These are phyloP conservation scores for Zygosaccharomyces siamensis DNA, from an alignment of 805 yeast genomes.

Conservation along the genomic window DNA sequence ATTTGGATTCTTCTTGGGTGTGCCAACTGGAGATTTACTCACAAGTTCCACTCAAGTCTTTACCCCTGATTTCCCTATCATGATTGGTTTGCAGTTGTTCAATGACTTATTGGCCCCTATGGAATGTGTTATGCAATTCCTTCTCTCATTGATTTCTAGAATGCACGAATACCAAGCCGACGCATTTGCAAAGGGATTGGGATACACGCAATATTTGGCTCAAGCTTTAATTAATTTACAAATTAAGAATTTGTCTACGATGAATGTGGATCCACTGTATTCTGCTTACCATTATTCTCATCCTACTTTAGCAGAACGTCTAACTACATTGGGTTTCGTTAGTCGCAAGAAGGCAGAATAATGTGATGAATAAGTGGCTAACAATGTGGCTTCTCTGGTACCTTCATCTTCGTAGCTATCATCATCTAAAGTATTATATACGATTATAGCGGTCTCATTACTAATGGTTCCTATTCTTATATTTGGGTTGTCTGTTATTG, in stretches of 20 bases:
- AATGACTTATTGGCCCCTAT: slow-evolving; percentile 74
- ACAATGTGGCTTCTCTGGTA: slow-evolving; percentile 7
- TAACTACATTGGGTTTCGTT: slow-evolving; percentile 58
- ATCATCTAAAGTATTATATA: too few relatives aligned
- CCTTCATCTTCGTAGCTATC: background rate
- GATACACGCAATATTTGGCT: slow-evolving; percentile 64
- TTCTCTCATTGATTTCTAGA: slow-evolving; percentile 69
- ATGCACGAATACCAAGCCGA: slow-evolving; percentile 93
- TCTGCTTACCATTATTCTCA: slow-evolving; percentile 87
- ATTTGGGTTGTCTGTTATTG: background rate
- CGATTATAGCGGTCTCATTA: background rate
- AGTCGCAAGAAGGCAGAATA: slow-evolving; percentile 27
- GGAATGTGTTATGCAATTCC: slow-evolving; percentile 62
- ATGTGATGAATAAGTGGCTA: background rate
- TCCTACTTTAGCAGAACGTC: slow-evolving; percentile 87
- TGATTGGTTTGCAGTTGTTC: slow-evolving; percentile 79
- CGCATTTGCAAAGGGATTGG: slow-evolving; percentile 69
- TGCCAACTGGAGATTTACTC: slow-evolving; percentile 4
- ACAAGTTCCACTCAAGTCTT: slow-evolving; percentile 20
- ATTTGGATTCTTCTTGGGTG: slow-evolving; percentile 58
- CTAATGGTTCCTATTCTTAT: background rate
- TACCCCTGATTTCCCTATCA: slow-evolving; percentile 54
- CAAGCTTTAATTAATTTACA: slow-evolving; percentile 69
- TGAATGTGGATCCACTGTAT: slow-evolving; percentile 86
- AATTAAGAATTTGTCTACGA: slow-evolving; percentile 75